Evolutionary conservation across 2,329 filamentous ascomycete species (phyloP).

Genomic region (Talaromyces sp.): DNA sequence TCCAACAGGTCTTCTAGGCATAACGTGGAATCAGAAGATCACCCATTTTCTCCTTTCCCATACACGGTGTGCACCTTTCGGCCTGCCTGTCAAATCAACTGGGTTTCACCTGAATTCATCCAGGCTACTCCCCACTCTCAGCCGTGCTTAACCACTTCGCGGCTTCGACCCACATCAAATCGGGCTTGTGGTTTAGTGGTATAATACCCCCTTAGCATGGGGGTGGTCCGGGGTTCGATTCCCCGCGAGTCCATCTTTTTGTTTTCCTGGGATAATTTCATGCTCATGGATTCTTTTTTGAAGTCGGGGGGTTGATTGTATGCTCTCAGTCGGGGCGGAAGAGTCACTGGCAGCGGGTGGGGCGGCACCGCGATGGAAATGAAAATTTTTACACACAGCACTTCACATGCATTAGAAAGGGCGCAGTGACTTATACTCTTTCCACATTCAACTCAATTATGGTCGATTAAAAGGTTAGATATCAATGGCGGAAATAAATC

Average conservation of each 20-base stretch:
- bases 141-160: not conserved
- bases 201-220: constrained; percentile 54
- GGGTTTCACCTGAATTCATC: too few species aligned
- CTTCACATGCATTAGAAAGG: not conserved
- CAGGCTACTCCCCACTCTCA: not conserved
- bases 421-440: not conserved
- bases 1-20: too few species aligned
- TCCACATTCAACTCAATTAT: too few species aligned
- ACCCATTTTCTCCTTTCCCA: too few species aligned
- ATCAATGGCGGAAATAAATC: too few species aligned
- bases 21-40: too few species aligned
- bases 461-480: too few species aligned
- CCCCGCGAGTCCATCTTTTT: constrained; percentile 50
- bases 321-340: too few species aligned
- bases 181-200: constrained; percentile 51
- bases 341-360: not conserved
- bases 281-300: too few species aligned
- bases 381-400: not conserved
- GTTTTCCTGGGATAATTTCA: constrained; percentile 30
- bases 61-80: too few species aligned
- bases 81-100: too few species aligned
- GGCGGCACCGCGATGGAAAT: not conserved
- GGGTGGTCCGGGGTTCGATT: constrained; percentile 54
- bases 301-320: too few species aligned
- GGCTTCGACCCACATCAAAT: constrained; percentile 11